Evolutionary conservation across 768 basidiomycete genomes (phyloP), one percentile per base, ranked within the genome.

Genomic region (Tephrocybe sp.): DNA sequence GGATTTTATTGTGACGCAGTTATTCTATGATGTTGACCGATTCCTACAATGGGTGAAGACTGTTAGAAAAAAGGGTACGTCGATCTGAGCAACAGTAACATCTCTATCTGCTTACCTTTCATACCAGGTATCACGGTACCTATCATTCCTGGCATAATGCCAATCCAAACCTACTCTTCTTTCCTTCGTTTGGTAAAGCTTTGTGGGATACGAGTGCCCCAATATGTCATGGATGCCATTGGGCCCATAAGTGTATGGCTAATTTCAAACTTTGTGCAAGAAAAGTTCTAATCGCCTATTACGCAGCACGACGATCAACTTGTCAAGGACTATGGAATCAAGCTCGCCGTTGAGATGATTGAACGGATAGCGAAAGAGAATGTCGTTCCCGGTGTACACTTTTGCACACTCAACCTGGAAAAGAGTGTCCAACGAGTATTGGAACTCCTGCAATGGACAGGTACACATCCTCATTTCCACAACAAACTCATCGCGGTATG

Each of bases 401-500:
- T 99, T 61, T 98, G 93, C 65, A 99, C 97, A 1, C 77, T 99
- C 52, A 99, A 99, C 68, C 82, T 99, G 9, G 97, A 99, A 66
- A 96, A 92, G 74, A 96, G 93, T 59, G 87, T 98, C 2, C 85
- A 87, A 48, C 80, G 84, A 12, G 83, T 98, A 8, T 71, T 98
- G 44, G 92, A 96, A 60, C 74, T 68, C 20, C 78, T 99, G 17
- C 73, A 78, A 38, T 96, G 94, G 92, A 75, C 80, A 22, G 75
- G 74, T 14, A 64, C 70, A 17, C 62, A 69, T 35, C 67, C 70
- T n/a, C 57, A 64, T 2, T 54, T 60, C 34, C 79, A 72, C 33
- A 90, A 91, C 62, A 83, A 75, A 61, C 76, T 90, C 33, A 91
- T 92, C 52, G 74, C 76, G 39, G 89, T 89, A 64, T 39, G 63